These are phyloP conservation scores for Tieghemiomyces parasiticus DNA, from an alignment of 192 early-diverging fungal genomes.

Conservation along the genomic window DNA sequence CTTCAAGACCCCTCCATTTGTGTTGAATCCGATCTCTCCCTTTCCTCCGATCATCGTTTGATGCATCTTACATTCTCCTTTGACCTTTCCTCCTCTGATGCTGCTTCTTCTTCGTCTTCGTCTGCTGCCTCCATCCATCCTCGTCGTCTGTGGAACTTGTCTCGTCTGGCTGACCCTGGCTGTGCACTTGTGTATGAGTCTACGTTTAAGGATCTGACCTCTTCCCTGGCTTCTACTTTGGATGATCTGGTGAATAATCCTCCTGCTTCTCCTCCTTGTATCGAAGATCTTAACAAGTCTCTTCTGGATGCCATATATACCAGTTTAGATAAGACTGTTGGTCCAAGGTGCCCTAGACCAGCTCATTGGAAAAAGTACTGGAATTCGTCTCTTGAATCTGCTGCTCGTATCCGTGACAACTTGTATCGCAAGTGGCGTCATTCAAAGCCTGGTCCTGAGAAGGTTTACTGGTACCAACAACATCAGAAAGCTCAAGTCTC, in stretches of 20 bases:
- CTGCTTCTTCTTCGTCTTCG: slow-evolving; percentile 12
- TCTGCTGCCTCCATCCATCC: slow-evolving; percentile 11
- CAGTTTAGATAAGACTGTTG: slow-evolving; percentile 4
- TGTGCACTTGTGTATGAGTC: slow-evolving; percentile 4
- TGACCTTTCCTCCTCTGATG: slow-evolving; percentile 4
- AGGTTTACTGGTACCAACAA: too few species aligned
- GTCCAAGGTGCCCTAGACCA: slow-evolving; percentile 3
- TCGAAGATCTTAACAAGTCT: slow-evolving; percentile 4
- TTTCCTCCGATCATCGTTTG: slow-evolving; percentile 11
- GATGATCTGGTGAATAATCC: slow-evolving; percentile 14
- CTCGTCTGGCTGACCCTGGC: slow-evolving; percentile 3
- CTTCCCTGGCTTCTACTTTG: slow-evolving; percentile 10
- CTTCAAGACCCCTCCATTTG: slow-evolving; percentile 1
- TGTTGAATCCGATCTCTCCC: slow-evolving; percentile 9
- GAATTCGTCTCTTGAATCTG: slow-evolving; percentile 5
- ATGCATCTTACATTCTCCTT: slow-evolving; percentile 10
- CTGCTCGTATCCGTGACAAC: slow-evolving; percentile 7
- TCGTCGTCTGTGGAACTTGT: slow-evolving; percentile 4
- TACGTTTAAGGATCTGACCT: slow-evolving; percentile 8
- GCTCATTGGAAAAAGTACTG: slow-evolving; percentile 4
- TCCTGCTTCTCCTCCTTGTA: slow-evolving; percentile 15
- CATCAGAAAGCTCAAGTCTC: too few species aligned
- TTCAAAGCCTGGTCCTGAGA: too few species aligned
- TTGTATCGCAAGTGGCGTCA: slow-evolving; percentile 6
- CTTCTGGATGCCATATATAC: slow-evolving; percentile 4